Conservation (phyloP, 305 asterid species). For the Fraxinus albicans region DNA sequence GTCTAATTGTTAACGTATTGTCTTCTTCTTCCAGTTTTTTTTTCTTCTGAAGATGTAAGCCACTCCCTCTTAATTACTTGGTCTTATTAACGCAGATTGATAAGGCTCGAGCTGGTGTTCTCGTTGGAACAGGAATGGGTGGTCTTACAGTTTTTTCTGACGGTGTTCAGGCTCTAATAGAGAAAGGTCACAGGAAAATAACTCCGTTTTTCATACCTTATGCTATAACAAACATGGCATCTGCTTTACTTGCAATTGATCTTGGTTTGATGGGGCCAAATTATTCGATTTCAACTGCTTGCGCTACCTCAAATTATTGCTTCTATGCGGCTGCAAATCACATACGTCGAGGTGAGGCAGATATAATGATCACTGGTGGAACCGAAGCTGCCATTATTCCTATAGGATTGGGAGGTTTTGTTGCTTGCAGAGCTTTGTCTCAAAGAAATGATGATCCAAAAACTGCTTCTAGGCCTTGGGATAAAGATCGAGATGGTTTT, state of each 20-base stretch:
- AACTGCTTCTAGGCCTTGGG: slow-evolving; percentile 95
- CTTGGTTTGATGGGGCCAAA: slow-evolving; percentile 89
- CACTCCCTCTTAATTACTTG: not conserved
- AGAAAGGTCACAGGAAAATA: slow-evolving; percentile 68
- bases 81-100: slow-evolving; percentile 51
- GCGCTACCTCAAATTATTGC: slow-evolving; percentile 85
- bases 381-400: slow-evolving; percentile 83
- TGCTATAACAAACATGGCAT: slow-evolving; percentile 82
- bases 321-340: slow-evolving; percentile 87
- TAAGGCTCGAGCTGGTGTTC: slow-evolving; percentile 72
- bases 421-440: slow-evolving; percentile 82
- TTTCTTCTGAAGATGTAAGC: not conserved
- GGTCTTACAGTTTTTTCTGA: slow-evolving; percentile 74
- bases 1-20: not conserved
- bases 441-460: slow-evolving; percentile 81
- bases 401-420: slow-evolving; percentile 80
- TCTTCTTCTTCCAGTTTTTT: not conserved
- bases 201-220: slow-evolving; percentile 89
- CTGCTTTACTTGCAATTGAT: slow-evolving; percentile 82
- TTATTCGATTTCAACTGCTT: slow-evolving; percentile 84
- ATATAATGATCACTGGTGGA: slow-evolving; percentile 83
- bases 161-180: slow-evolving; percentile 68
- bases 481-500: slow-evolving; percentile 76
- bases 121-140: slow-evolving; percentile 86
- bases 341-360: slow-evolving; percentile 87